Evolutionary conservation across 75 land plant species (phyloP), one percentile per base, ranked within the genome.

Genomic region (Cryptomeria japonica): DNA sequence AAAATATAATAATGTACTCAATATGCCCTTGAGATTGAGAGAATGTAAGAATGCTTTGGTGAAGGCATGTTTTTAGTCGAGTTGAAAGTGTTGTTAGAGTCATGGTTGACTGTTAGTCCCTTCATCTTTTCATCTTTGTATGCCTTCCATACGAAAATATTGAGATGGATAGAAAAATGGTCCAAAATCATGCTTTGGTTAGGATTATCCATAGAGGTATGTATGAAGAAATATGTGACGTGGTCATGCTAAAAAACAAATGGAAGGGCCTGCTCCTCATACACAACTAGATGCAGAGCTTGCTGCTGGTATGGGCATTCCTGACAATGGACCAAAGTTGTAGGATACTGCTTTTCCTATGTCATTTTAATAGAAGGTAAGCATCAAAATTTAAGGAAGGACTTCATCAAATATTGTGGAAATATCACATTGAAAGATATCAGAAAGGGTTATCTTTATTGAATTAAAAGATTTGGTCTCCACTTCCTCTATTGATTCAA

Each of bases 231-330:
- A 70, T 70, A 70, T 70, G n/a, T 31, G 34, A 70, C 19, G 32
- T 7, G 34, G 0, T 31, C 75, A 70, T n/a, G 73, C 9, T 68
- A 3, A 41, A 41, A 97, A 97, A 91, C 87, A 78, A 86, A 95
- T 97, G 99, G 83, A 80, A 80, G 97, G 93, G 28, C 90, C 95
- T 82, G 95, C 98, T 78, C 99, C 99, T 19, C 99, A 97, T 76
- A 94, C 93, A 7, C 98, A 97, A 91, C 89, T 95, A 7, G 98
- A 97, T 91, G 99, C 99, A 58, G 99, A 97, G 8, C 84, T 97
- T 79, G 97, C 99, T 80, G 98, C 94, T 90, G 99, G 99, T 14
- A 95, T 95, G 98, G 98, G 99, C 36, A 89, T 88, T 89, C 98
- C 99, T 1, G 99, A 97, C 88, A 97, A 97, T 92, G 99, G 99